Base-by-base conservation (phyloP, 2,329 filamentous ascomycete species). In the Cladophialophora psammophila region DNA sequence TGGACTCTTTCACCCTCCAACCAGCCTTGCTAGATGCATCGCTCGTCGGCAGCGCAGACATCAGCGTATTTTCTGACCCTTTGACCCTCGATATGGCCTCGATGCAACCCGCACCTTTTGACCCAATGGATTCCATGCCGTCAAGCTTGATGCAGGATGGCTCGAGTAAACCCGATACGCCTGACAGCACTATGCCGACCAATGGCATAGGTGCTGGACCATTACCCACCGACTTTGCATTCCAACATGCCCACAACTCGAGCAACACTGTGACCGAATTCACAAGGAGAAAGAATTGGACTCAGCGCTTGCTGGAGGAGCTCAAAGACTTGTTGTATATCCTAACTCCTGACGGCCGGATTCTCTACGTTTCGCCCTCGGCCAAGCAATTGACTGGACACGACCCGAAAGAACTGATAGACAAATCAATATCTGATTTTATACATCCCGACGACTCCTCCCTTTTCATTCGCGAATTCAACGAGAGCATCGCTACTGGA, bases 281-380 rank as follows among this genome's bases (percentile, higher is more conserved):
- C 73, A 90, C 86, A 15, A 89, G 89, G 77, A 81, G 88, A 65
- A 80, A 86, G 68, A 89, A 95, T 76, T 97, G 94, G 94, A 91
- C 92, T 15, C 91, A 94, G 76, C 90, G 92, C 71, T 90, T 97
- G 12, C 87, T 97, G 31, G 92, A 96, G 78, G 94, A 97, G 82
- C 83, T 98, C 73, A 91, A 90, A 76, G 94, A 97, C 78, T 88
- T 97, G 73, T 80, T 97, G 63, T 90, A 96, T 76, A 93, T 98
- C 66, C 86, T 98, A 60, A 93, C 93, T 55, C 87, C 92, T 31
- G 90, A 95, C 74, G 93, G 93, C 42, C 88, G 91, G 71, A 90
- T 98, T 73, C 86, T 91, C 66, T 96, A 95, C 76, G 88, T 91
- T n/a, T 96, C 93, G 40, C 91, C 92, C 0, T 95, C 91, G 65